phyloP scores from a whole-genome alignment of 352 stramenopile species.

The Halophytophthora batemanensis region DNA sequence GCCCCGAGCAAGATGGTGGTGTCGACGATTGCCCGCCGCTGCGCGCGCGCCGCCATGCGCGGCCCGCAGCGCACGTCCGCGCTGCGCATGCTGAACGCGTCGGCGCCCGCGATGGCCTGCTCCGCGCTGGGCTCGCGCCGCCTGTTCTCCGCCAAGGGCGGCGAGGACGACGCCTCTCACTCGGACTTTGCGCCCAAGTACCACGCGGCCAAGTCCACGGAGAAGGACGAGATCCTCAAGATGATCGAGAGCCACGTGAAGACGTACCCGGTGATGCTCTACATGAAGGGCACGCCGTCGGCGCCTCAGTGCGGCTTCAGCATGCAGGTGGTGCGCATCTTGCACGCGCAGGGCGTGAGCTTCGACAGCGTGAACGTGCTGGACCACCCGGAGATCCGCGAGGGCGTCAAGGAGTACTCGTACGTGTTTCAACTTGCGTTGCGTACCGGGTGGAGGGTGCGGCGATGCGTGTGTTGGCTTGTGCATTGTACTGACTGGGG shows the following conservation, averaged over 20 bases:
- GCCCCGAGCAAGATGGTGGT: slow-evolving; percentile 21
- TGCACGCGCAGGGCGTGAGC: slow-evolving; percentile 91
- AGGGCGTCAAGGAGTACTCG: slow-evolving; percentile 98
- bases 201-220: slow-evolving; percentile 77
- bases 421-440: slow-evolving; percentile 37
- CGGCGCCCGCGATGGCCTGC: slow-evolving; percentile 1
- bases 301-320: slow-evolving; percentile 98
- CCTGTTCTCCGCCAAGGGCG: slow-evolving; percentile 42
- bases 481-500: background rate
- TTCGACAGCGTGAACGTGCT: slow-evolving; percentile 99
- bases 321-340: slow-evolving; percentile 94
- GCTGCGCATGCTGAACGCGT: background rate
- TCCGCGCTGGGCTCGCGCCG: slow-evolving; percentile 13
- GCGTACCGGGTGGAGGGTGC: background rate
- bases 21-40: slow-evolving; percentile 32
- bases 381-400: slow-evolving; percentile 96
- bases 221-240: slow-evolving; percentile 87
- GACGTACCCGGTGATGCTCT: slow-evolving; percentile 96
- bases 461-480: slow-evolving; percentile 1
- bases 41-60: slow-evolving; percentile 27
- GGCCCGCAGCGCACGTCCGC: slow-evolving; percentile 16
- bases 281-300: slow-evolving; percentile 99
- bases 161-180: slow-evolving; percentile 68
- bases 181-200: slow-evolving; percentile 89
- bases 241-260: slow-evolving; percentile 91